Evolutionary conservation across 345 rosid species (phyloP), one percentile per base, ranked within the genome.

Genomic region (Gossypium stocksii): DNA sequence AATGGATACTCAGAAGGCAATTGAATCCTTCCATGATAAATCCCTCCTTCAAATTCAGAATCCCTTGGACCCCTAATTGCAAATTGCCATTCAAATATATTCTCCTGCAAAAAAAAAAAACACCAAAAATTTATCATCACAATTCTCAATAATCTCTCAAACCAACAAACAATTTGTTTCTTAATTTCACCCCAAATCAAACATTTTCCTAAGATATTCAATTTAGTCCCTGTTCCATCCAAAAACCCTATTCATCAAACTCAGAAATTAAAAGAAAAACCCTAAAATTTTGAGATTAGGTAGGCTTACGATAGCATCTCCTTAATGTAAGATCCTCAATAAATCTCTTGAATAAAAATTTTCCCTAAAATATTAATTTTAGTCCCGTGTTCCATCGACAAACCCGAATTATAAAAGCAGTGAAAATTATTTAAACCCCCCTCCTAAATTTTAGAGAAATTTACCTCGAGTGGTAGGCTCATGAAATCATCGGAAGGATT

Each of bases 21-120:
- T 82, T 91, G 99, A 77, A 95, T 95, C 66, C 99, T 86, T 75
- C 99, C 99, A 79, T 95, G 99, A 83, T 93, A 95, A 66, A 95
- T 95, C 61, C 99, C 99, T 4, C 99, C 97, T 59, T 95, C 99
- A 51, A 95, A 95, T 77, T 93, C 98, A 41, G 97, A 84, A 56
- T 93, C 98, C 16, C 80, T 4, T 0, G 99, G 98, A 9, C 99
- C 99, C 70, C 93, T 81, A 62, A 93, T 93, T 0, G 98, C 99
- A 48, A 93, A 95, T 82, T 95, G 99, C 99, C 99, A 95, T 79
- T 95, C 99, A 72, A 95, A 93, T 77, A 95, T 87, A 61, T 95
- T 93, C 88, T 95, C 99, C 99, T 95, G 86, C 65, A 20, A 70
- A 7, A 38, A 1, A 12, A 7, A 53, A 8, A 20, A 20, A 7